Evolutionary conservation across 345 rosid genomes (phyloP).

Genomic region (Sisymbrium irio): DNA sequence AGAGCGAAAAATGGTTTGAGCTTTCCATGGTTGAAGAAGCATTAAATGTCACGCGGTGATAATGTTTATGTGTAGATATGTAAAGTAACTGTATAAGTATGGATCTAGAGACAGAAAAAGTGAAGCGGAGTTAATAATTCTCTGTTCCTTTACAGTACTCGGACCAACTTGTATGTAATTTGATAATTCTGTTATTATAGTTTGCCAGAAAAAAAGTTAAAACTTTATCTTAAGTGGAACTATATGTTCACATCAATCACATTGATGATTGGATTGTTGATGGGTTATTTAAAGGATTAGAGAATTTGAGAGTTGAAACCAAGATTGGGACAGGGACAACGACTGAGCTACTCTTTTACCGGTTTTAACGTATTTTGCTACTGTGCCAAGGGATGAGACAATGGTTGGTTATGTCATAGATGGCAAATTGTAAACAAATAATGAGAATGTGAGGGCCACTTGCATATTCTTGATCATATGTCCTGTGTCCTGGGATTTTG

Average conservation of each 20-base stretch:
- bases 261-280: background rate
- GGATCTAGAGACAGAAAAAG: background rate
- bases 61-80: conserved; percentile 10
- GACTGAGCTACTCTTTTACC: background rate
- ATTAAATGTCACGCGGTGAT: conserved; percentile 30
- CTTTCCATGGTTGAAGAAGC: conserved; percentile 22
- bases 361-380: background rate
- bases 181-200: conserved; percentile 15
- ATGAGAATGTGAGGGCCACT: conserved; percentile 19
- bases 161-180: conserved; percentile 21
- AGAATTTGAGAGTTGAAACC: background rate
- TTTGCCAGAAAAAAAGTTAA: conserved; percentile 8
- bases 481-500: background rate
- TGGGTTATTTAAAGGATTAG: background rate
- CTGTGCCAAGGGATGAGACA: conserved; percentile 7
- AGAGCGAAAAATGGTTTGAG: background rate
- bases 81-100: conserved; percentile 12
- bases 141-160: background rate
- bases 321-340: background rate
- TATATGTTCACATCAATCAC: background rate
- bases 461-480: conserved; percentile 16
- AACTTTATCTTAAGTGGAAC: background rate
- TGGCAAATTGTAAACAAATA: background rate
- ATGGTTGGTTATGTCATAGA: background rate
- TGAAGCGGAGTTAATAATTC: background rate